Evolutionary conservation across 2,329 filamentous ascomycete genomes (phyloP).

Genomic region (Hypoxylon sp.): DNA sequence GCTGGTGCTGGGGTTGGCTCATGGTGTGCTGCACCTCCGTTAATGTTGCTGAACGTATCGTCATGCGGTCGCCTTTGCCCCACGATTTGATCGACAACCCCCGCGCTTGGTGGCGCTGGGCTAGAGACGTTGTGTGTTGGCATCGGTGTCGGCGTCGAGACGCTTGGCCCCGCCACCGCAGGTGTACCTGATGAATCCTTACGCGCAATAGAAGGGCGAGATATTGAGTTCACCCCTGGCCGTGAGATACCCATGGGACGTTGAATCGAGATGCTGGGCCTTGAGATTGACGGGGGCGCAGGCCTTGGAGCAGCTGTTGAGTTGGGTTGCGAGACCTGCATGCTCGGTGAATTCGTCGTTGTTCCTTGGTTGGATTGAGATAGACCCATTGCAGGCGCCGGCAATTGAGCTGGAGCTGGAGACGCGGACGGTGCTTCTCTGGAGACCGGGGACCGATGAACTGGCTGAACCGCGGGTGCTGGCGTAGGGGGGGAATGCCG

Average conservation of each 20-base stretch:
- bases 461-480: conserved; percentile 25
- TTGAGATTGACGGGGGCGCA: conserved; percentile 31
- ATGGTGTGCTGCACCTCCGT: conserved; percentile 10
- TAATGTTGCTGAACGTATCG: conserved; percentile 22
- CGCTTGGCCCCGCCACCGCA: conserved; percentile 17
- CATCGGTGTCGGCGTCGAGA: conserved; percentile 30
- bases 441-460: conserved; percentile 29
- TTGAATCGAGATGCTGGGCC: conserved; percentile 43
- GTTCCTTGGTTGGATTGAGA: conserved; percentile 30
- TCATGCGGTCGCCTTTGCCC: conserved; percentile 42
- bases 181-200: conserved; percentile 34
- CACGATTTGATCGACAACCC: conserved; percentile 46
- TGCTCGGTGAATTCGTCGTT: conserved; percentile 3
- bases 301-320: conserved; percentile 20
- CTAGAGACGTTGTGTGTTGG: conserved; percentile 45
- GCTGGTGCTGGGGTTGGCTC: conserved; percentile 11
- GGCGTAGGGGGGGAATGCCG: conserved; percentile 36
- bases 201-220: conserved; percentile 40
- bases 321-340: conserved; percentile 9
- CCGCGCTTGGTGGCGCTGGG: conserved; percentile 49
- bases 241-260: conserved; percentile 45
- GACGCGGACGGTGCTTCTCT: conserved; percentile 44
- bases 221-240: conserved; percentile 41
- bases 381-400: conserved; percentile 20
- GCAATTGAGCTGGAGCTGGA: conserved; percentile 40